phyloP scores from a whole-genome alignment of 2,329 filamentous ascomycete species.

The Fusarium robinianum region DNA sequence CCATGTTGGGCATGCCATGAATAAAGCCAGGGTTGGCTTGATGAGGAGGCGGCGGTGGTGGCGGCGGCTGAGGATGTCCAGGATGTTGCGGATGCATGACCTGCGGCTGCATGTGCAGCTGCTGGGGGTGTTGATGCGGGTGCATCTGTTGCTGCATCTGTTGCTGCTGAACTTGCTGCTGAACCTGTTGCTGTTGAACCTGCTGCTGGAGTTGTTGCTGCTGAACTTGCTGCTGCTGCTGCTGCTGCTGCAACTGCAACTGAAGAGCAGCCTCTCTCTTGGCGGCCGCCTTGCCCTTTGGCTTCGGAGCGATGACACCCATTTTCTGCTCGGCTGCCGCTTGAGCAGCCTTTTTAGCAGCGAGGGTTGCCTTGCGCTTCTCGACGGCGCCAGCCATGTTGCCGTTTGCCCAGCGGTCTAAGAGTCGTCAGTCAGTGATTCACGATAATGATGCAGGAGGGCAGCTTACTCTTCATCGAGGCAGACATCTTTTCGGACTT shows the following conservation, averaged over 20 bases:
- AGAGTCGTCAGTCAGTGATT: constrained; percentile 33
- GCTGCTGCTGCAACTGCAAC: constrained; percentile 29
- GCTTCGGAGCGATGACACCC: constrained; percentile 46
- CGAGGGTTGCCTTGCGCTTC: constrained; percentile 63
- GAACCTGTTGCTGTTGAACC: constrained; percentile 26
- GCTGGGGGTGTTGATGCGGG: constrained; percentile 17
- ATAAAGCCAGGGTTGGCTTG: constrained; percentile 29
- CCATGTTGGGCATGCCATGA: constrained; percentile 38
- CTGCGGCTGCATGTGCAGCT: constrained; percentile 22
- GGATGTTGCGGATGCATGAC: constrained; percentile 2
- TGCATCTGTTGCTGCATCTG: constrained; percentile 6
- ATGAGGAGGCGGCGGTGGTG: constrained; percentile 29
- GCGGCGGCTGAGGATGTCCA: constrained; percentile 9
- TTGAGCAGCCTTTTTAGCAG: constrained; percentile 60
- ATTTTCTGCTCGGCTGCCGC: constrained; percentile 45
- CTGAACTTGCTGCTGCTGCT: constrained; percentile 23
- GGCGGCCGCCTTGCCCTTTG: constrained; percentile 40
- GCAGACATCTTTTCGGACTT: constrained; percentile 70
- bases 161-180: constrained; percentile 16
- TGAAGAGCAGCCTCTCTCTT: constrained; percentile 42
- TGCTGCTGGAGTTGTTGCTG: constrained; percentile 22
- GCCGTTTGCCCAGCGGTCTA: constrained; percentile 63
- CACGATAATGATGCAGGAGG: background rate
- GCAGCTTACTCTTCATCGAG: constrained; percentile 63
- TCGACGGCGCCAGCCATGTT: constrained; percentile 64